Conservation (phyloP, 306 rosid genomes). For the Spatholobus suberectus region DNA sequence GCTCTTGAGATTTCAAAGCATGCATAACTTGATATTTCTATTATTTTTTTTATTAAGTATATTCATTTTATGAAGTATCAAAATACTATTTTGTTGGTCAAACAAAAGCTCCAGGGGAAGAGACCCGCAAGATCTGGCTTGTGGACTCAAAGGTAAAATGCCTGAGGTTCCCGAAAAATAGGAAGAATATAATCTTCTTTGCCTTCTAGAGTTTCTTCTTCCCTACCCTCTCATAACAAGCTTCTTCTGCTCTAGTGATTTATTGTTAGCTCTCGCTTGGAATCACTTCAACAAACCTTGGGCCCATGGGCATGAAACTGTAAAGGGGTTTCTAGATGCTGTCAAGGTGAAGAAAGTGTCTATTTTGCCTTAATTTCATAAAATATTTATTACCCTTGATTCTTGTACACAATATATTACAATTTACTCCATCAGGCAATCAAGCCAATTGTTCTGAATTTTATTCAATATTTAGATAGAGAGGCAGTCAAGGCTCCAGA, state of each 20-base stretch:
- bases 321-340: constrained; percentile 76
- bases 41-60: background rate
- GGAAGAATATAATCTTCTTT: constrained; percentile 1
- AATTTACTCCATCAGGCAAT: constrained; percentile 62
- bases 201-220: background rate
- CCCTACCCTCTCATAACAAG: constrained; percentile 26
- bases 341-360: constrained; percentile 65
- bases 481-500: constrained; percentile 41
- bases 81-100: constrained; percentile 45
- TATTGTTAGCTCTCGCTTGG: constrained; percentile 78
- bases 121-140: constrained; percentile 93
- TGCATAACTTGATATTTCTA: constrained; percentile 52
- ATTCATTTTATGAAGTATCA: constrained; percentile 17
- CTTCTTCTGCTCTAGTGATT: constrained; percentile 64
- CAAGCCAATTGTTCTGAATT: constrained; percentile 92
- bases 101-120: constrained; percentile 82
- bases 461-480: constrained; percentile 70
- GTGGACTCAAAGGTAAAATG: constrained; percentile 89
- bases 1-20: constrained; percentile 95
- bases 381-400: background rate
- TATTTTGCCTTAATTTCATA: background rate
- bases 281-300: constrained; percentile 92
- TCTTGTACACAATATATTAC: constrained; percentile 24
- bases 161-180: background rate
- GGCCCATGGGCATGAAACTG: constrained; percentile 94